Conservation (phyloP, 441 rosid genomes). For the Theobroma grandiflorum region DNA sequence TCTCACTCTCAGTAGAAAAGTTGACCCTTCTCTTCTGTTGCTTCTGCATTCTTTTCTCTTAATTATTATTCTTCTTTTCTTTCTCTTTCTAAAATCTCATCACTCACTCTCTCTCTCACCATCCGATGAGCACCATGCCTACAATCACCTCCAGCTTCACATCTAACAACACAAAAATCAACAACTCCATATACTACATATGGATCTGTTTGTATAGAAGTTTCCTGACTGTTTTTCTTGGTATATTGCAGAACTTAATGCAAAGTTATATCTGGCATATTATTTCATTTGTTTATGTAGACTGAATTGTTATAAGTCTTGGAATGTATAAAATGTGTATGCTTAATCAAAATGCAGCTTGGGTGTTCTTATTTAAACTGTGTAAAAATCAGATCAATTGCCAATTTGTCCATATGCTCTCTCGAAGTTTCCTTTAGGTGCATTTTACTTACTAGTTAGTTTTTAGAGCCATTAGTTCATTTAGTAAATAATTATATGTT, state of each 20-base stretch:
- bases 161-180: no score
- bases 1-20: no score
- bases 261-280: not conserved
- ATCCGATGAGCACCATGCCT: no score
- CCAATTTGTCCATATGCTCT: not conserved
- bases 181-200: no score
- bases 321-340: not conserved
- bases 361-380: not conserved
- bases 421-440: not conserved
- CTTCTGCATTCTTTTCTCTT: no score
- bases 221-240: not conserved
- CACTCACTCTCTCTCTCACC: no score
- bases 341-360: not conserved
- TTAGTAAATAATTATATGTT: not conserved
- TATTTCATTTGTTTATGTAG: not conserved
- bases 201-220: not conserved
- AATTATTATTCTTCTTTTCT: no score
- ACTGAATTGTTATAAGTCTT: not conserved
- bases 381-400: conserved; percentile 5
- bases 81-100: no score
- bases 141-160: no score
- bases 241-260: not conserved
- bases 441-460: not conserved
- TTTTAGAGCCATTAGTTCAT: not conserved
- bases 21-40: no score